Evolutionary conservation across 352 stramenopile species (phyloP).

Genomic region (Paralagenidium karlingii): DNA sequence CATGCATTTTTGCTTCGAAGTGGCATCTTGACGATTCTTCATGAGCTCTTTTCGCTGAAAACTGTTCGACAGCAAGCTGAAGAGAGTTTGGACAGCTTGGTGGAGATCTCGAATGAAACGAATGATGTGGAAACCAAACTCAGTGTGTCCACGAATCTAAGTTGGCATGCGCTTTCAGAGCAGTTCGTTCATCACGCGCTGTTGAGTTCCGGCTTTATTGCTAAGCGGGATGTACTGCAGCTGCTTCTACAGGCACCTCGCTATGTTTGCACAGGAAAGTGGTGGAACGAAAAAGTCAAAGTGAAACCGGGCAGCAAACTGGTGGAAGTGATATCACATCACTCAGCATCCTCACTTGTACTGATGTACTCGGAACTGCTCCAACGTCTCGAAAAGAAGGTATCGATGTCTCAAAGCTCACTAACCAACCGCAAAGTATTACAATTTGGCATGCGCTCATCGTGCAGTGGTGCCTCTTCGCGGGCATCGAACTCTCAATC

Average conservation of each 20-base stretch:
- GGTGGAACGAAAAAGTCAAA: constrained; percentile 50
- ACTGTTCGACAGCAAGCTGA: constrained; percentile 28
- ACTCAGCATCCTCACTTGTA: constrained; percentile 65
- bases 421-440: constrained; percentile 35
- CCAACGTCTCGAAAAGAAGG: constrained; percentile 37
- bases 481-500: neutral
- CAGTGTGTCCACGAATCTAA: constrained; percentile 22
- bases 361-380: constrained; percentile 69
- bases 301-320: constrained; percentile 7
- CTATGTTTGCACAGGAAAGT: constrained; percentile 34
- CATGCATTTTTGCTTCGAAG: constrained; percentile 71
- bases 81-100: constrained; percentile 6
- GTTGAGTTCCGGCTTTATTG: constrained; percentile 48
- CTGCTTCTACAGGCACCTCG: constrained; percentile 43
- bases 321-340: constrained; percentile 6
- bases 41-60: constrained; percentile 64
- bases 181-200: constrained; percentile 71
- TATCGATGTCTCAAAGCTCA: constrained; percentile 21
- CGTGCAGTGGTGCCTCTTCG: constrained; percentile 3
- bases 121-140: neutral
- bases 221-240: constrained; percentile 65
- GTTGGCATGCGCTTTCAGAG: constrained; percentile 68
- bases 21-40: constrained; percentile 55
- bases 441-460: constrained; percentile 38
- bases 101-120: neutral